Percentiles rank a stretch among this genome's conserved stretches.
Conservation (phyloP, 352 stramenopile species). For the Phytophthora podocarpi region DNA sequence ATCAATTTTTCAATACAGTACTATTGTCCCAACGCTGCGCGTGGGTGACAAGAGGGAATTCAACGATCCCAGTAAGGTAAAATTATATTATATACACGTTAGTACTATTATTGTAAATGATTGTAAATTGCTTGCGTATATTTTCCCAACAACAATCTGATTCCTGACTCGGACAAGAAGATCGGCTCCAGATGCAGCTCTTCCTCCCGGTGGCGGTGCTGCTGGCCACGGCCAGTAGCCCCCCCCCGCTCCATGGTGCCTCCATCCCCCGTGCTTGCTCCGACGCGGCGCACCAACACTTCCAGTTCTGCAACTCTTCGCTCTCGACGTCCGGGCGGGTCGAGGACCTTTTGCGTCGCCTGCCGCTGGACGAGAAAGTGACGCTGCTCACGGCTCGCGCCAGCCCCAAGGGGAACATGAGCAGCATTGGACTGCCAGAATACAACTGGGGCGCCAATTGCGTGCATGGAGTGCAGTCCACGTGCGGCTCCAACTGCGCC, state of each 20-base stretch:
- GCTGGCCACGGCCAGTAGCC: neutral
- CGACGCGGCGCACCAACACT: constrained; percentile 25
- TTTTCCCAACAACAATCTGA: too few relatives aligned
- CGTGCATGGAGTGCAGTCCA: constrained; percentile 92
- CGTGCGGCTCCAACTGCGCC: constrained; percentile 69
- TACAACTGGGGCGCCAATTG: constrained; percentile 96
- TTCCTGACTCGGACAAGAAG: too few relatives aligned
- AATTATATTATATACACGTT: too few relatives aligned
- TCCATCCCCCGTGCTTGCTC: constrained; percentile 67
- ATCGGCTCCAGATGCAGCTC: constrained; percentile 8
- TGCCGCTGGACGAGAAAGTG: constrained; percentile 78
- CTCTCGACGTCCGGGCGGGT: constrained; percentile 68
- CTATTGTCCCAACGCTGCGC: too few relatives aligned
- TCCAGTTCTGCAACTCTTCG: constrained; percentile 84
- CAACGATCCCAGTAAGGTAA: too few relatives aligned
- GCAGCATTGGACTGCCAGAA: constrained; percentile 78
- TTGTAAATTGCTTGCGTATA: too few relatives aligned
- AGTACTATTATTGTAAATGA: too few relatives aligned
- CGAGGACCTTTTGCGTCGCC: constrained; percentile 69
- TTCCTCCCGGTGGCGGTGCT: constrained; percentile 4
- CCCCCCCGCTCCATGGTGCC: neutral
- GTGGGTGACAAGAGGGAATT: too few relatives aligned
- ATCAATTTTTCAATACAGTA: too few relatives aligned
- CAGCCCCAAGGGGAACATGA: constrained; percentile 76
- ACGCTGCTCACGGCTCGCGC: constrained; percentile 73